phyloP scores from a whole-genome alignment of 176 grass and related monocot species.

The Leersia perrieri region DNA sequence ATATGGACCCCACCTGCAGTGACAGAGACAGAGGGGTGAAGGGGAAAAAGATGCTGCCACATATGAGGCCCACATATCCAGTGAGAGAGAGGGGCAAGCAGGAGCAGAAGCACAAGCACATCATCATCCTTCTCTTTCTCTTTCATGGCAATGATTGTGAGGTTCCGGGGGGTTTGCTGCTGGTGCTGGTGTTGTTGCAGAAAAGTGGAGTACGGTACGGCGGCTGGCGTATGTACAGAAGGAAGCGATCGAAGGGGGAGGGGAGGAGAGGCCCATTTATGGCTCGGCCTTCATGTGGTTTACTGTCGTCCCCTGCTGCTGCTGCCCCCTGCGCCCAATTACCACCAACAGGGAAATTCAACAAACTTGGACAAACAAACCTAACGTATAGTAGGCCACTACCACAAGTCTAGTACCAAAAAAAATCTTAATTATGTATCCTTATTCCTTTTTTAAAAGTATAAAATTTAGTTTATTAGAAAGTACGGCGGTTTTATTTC shows the following conservation, averaged over 20 bases:
- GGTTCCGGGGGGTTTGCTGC: not conserved
- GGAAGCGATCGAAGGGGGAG: not conserved
- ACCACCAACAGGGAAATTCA: not conserved
- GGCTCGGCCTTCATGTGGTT: slow-evolving; percentile 41
- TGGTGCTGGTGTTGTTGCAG: not conserved
- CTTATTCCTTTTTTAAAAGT: not conserved
- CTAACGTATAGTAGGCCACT: not conserved
- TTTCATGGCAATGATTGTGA: slow-evolving; percentile 31
- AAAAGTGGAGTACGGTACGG: not conserved
- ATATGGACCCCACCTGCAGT: not conserved
- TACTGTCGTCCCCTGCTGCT: not conserved
- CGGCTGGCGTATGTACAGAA: slow-evolving; percentile 20
- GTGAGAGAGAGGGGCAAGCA: not conserved
- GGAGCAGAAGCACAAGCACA: not conserved
- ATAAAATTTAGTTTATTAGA: no score
- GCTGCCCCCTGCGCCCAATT: slow-evolving; percentile 18
- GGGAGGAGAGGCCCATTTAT: slow-evolving; percentile 15
- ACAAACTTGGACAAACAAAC: not conserved
- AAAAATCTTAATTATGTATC: no score
- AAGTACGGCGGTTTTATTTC: not conserved
- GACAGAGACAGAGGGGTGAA: not conserved
- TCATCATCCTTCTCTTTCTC: not conserved
- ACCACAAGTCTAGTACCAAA: no score
- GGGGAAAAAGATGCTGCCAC: not conserved
- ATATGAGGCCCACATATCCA: not conserved